A percentile compares a stretch with the other conserved stretches of the same genome.
Conservation (phyloP, 2,329 filamentous ascomycete genomes). For the Calonectria multiphialidica region DNA sequence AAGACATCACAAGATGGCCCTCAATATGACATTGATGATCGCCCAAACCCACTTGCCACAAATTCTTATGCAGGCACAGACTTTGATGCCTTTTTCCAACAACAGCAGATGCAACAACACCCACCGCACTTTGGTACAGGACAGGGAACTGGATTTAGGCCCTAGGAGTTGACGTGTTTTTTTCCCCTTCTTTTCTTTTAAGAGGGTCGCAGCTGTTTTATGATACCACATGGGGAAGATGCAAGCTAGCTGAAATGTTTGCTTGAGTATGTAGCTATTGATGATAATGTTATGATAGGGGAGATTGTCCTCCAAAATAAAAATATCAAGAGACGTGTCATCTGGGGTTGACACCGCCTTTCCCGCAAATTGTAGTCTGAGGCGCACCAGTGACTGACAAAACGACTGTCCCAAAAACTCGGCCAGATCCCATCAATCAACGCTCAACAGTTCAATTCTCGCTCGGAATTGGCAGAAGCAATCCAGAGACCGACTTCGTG, state of each 20-base stretch:
- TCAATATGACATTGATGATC: conserved; percentile 19
- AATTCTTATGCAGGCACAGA: conserved; percentile 40
- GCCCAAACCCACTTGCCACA: conserved; percentile 8
- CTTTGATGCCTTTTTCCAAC: conserved; percentile 38
- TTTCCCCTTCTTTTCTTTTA: no score
- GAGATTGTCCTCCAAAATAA: not conserved
- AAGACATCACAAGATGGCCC: conserved; percentile 18
- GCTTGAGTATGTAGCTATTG: not conserved
- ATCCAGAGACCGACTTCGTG: not conserved
- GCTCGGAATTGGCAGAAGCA: not conserved
- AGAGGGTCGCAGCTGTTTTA: not conserved
- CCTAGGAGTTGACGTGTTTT: not conserved
- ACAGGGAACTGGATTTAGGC: conserved; percentile 24
- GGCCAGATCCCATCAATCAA: not conserved
- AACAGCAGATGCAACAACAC: conserved; percentile 21
- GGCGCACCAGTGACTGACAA: not conserved
- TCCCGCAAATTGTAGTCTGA: not conserved
- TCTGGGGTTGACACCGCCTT: not conserved
- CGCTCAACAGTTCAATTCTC: not conserved
- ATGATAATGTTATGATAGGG: not conserved
- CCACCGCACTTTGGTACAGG: conserved; percentile 5
- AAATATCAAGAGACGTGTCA: not conserved
- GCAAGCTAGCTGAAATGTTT: not conserved
- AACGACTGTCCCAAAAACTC: not conserved
- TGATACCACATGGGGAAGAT: not conserved